Base-by-base conservation (phyloP, 2,329 filamentous ascomycete genomes). In the Cytospora piceae region DNA sequence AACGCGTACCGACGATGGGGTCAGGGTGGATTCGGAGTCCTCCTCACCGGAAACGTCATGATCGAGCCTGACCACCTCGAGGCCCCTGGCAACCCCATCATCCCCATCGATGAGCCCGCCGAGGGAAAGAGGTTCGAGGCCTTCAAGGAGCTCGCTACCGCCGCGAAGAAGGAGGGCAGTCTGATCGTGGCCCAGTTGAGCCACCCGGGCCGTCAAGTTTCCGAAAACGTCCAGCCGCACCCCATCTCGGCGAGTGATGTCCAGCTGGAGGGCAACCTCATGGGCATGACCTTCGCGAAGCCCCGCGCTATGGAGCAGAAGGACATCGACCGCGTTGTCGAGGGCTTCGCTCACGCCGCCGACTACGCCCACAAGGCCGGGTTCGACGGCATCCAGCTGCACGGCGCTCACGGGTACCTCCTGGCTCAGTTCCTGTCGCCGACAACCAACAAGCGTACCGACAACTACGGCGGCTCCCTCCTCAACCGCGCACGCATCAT, bases 1-100 rank as follows among this genome's bases (percentile, higher is more conserved):
- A 84, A 87, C 46, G 77, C 87, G 51, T 90, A 90, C 74, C 79
- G 81, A n/a, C 71, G 74, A 22, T 90, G 87, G 86, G 87, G 87
- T 2, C 82, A 87, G 69, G 85, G 83, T 29, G 79, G 76, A 14
- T 79, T 80, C 54, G 86, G 87, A 5, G 70, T 86, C 31, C 84
- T 89, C 65, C 74, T 89, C 1, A 87, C 85, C 0, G 88, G 88
- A 53, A 90, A 90, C 73, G 77, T 88, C 66, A 87, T 88, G 82
- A 80, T 90, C 54, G 85, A 88, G 57, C 85, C 83, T 68, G 84
- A 87, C 58, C 81, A 86, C 61, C 75, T 88, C 1, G 85, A 87
- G 69, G 80, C 79, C 6, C 71, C 81, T 2, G 86, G 86, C 11
- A 87, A 88, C 73, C 77, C 78, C 0, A 86, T 90, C 71, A 85